phyloP scores from a whole-genome alignment of 1,284 basidiomycete species.

The Schizopora paradoxa region DNA sequence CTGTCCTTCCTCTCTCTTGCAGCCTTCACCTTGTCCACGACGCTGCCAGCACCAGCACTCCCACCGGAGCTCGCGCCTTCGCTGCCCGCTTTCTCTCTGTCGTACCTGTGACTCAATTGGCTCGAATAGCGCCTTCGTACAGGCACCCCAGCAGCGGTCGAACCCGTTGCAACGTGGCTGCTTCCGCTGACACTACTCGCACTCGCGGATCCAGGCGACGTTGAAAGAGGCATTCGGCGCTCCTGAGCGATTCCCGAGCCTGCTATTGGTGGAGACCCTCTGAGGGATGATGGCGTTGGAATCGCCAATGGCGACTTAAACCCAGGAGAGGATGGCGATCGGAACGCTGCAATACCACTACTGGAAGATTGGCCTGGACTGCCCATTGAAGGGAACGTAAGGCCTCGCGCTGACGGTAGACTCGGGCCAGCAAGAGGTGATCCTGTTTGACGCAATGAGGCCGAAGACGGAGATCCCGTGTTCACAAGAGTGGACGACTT shows the following conservation, averaged over 20 bases:
- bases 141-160: slow-evolving; percentile 6
- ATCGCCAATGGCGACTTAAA: slow-evolving; percentile 34
- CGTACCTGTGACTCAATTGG: slow-evolving; percentile 2
- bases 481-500: slow-evolving; percentile 64
- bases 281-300: slow-evolving; percentile 43
- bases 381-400: not conserved
- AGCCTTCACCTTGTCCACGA: slow-evolving; percentile 34
- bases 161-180: slow-evolving; percentile 1
- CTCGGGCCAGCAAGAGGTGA: slow-evolving; percentile 12
- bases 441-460: slow-evolving; percentile 5
- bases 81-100: not conserved
- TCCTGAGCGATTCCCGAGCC: no score
- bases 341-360: slow-evolving; percentile 23
- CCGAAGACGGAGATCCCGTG: no score
- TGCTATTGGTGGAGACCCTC: no score
- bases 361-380: slow-evolving; percentile 6
- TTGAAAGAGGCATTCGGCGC: slow-evolving; percentile 31
- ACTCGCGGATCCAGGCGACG: no score
- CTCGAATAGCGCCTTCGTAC: slow-evolving; percentile 5
- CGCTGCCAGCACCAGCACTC: slow-evolving; percentile 30
- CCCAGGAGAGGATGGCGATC: slow-evolving; percentile 28
- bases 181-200: slow-evolving; percentile 28
- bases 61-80: slow-evolving; percentile 18
- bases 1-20: slow-evolving; percentile 32
- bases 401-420: slow-evolving; percentile 11